A percentile compares a stretch with the other conserved stretches of the same genome.
Conservation (phyloP, 2,329 filamentous ascomycete species). For the Nemania bipapillata region DNA sequence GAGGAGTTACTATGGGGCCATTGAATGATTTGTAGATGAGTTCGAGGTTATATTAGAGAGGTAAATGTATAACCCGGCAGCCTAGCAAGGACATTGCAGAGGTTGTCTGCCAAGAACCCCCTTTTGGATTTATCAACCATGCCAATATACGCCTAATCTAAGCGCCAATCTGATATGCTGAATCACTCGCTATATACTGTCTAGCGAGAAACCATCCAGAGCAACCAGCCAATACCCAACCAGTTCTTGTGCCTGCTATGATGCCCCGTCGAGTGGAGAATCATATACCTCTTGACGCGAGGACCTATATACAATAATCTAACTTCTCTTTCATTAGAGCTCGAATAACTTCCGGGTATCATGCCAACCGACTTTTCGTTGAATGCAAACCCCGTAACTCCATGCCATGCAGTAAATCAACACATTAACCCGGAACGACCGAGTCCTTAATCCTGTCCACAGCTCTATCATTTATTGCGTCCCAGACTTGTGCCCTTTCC, state of each 20-base stretch:
- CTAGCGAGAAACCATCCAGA: neutral
- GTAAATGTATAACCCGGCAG: too few species aligned
- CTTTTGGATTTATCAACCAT: neutral
- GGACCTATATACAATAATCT: conserved; percentile 22
- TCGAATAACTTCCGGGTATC: conserved; percentile 32
- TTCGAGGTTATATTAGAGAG: too few species aligned
- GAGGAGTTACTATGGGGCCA: too few species aligned
- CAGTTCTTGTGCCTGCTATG: neutral
- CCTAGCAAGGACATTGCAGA: too few species aligned
- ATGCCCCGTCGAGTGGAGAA: neutral
- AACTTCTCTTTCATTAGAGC: conserved; percentile 11
- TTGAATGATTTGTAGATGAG: too few species aligned
- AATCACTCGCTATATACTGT: too few species aligned
- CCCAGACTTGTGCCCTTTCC: neutral
- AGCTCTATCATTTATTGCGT: neutral
- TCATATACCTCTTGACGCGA: neutral
- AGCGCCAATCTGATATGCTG: too few species aligned
- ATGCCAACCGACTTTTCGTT: conserved; percentile 21
- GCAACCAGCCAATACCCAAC: neutral
- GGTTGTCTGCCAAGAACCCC: too few species aligned
- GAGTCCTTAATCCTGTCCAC: neutral
- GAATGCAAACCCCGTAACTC: conserved; percentile 33
- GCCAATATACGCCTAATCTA: too few species aligned
- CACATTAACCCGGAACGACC: conserved; percentile 1
- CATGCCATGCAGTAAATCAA: conserved; percentile 36